Evolutionary conservation across 2,329 filamentous ascomycete species (phyloP).

Genomic region (Aspergillus sp.): DNA sequence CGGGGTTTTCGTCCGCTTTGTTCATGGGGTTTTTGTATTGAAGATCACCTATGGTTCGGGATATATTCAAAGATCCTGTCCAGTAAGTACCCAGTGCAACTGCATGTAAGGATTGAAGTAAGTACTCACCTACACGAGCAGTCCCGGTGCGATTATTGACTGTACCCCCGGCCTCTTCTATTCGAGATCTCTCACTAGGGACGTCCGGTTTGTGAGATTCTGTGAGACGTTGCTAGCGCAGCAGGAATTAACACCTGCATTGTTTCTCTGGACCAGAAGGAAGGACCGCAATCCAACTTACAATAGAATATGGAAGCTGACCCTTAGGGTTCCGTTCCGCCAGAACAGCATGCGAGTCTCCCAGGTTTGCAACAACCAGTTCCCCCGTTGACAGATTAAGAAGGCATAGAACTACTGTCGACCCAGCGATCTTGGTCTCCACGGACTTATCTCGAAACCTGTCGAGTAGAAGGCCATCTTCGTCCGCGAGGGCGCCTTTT

Average conservation of each 20-base stretch:
- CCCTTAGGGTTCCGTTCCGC: conserved; percentile 22
- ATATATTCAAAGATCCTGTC: conserved; percentile 28
- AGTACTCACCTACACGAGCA: conserved; percentile 21
- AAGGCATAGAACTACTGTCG: conserved; percentile 27
- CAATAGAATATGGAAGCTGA: conserved; percentile 19
- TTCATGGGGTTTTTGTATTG: conserved; percentile 32
- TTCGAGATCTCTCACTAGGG: conserved; percentile 22
- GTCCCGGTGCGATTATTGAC: conserved; percentile 19
- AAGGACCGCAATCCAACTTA: conserved; percentile 4
- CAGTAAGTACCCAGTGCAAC: neutral
- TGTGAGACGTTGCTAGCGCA: conserved; percentile 24
- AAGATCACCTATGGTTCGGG: conserved; percentile 28
- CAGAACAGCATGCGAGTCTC: conserved; percentile 29
- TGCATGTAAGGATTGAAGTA: neutral
- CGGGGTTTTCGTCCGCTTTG: conserved; percentile 9
- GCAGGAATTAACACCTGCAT: conserved; percentile 1
- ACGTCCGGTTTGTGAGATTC: conserved; percentile 24
- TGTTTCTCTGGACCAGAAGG: neutral
- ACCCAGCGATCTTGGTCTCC: conserved; percentile 23
- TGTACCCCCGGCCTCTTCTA: conserved; percentile 25
- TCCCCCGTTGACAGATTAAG: conserved; percentile 25
- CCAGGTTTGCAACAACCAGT: conserved; percentile 26
- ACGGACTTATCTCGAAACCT: conserved; percentile 17
- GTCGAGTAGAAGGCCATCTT: conserved; percentile 22
- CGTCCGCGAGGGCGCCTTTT: conserved; percentile 20